Evolutionary conservation across 208 protist genomes (phyloP).

Genomic region (Wallacemonas sp.): DNA sequence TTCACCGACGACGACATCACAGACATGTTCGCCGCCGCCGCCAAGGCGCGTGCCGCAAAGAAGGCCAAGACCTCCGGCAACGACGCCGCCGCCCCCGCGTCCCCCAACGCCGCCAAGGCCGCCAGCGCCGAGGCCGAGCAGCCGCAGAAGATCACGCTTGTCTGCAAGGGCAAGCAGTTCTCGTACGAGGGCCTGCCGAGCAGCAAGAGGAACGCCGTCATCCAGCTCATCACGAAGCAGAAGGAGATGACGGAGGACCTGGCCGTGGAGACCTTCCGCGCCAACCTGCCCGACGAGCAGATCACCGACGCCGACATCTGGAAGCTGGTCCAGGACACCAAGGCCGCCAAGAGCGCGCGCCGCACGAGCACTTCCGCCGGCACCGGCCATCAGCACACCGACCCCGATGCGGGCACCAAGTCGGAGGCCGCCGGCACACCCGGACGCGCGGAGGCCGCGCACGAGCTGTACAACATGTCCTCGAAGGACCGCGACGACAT

Average conservation of each 20-base stretch:
- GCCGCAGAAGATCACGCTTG: conserved; percentile 64
- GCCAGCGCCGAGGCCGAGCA: conserved; percentile 42
- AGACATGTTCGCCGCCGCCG: conserved; percentile 42
- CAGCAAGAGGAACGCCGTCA: conserved; percentile 59
- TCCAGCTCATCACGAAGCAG: conserved; percentile 78
- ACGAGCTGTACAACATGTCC: conserved; percentile 60
- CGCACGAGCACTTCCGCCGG: conserved; percentile 17
- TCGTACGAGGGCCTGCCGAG: conserved; percentile 76
- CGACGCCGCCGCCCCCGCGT: conserved; percentile 7
- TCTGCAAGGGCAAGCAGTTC: conserved; percentile 66
- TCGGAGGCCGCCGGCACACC: background rate
- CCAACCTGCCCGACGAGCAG: conserved; percentile 54
- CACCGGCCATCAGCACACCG: conserved; percentile 17
- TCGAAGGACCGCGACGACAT: conserved; percentile 64
- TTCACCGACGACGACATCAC: conserved; percentile 62
- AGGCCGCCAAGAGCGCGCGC: conserved; percentile 32
- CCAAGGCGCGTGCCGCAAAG: conserved; percentile 47
- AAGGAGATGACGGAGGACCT: conserved; percentile 44
- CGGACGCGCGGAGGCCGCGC: conserved; percentile 29
- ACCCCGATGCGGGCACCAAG: conserved; percentile 6
- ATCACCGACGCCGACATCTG: conserved; percentile 62
- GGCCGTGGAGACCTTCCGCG: conserved; percentile 65
- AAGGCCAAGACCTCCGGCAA: conserved; percentile 30
- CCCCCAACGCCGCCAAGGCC: conserved; percentile 18
- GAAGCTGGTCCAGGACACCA: conserved; percentile 43